Evolutionary conservation across 78 protist genomes (phyloP), one percentile per base, ranked within the genome.

Genomic region (Polysphondylium violaceum): DNA sequence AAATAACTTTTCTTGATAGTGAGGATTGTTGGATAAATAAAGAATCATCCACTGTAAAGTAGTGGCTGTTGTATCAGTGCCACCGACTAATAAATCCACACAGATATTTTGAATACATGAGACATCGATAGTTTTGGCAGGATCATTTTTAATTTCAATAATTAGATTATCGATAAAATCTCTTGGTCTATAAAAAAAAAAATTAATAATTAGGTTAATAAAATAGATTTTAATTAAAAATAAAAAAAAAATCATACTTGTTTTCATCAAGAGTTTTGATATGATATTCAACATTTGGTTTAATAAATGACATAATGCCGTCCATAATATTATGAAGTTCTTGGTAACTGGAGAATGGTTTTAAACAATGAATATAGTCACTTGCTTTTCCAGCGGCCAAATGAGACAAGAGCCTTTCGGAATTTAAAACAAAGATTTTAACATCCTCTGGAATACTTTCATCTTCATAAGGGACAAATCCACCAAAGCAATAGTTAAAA

Each of bases 71-170:
- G 91, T 69, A 59, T 83, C 91, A 1, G 73, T 69, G 29, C 91
- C 91, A 58, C 81, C 91, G 43, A 83, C 91, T 29, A 83, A 55
- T 44, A 83, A 33, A 36, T 83, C 91, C 0, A 83, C 16, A 59
- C 69, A 71, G 25, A 83, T 83, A 40, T 74, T 40, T 43, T 69
- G 55, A 12, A 83, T 19, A 14, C 40, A 21, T 29, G 36, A 36
- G 17, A 69, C 25, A 58, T 63, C 16, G 29, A 83, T 16, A 1
- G 8, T 1, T 58, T 53, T 17, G 6, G 9, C 43, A 25, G 25
- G 63, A 0, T 83, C 91, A 1, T 36, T 50, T 44, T 60, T 40
- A 69, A 55, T 56, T 44, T 83, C 78, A 19, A 67, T 58, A 31
- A 83, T 58, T 40, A 83, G 31, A 29, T 69, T 27, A 43, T 83